Evolutionary conservation across 176 grass and related monocot genomes (phyloP), one percentile per base, ranked within the genome.

Genomic region (Dactylis glomerata): DNA sequence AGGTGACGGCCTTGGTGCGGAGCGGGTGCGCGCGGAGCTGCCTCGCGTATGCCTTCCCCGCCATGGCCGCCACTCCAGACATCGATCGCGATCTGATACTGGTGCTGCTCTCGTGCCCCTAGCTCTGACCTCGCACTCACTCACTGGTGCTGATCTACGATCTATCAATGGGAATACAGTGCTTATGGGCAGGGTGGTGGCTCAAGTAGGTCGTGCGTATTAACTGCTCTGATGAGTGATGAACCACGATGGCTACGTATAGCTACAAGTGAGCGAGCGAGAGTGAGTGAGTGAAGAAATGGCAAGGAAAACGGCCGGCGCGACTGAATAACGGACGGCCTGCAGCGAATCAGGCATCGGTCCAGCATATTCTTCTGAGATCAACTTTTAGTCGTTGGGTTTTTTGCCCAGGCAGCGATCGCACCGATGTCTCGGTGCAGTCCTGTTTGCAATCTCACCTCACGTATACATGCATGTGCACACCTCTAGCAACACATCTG

Each of bases 1-100:
- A 92, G 7, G 92, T 88, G 62, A 94, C 83, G 40, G 92, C 92
- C 89, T 96, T 96, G 79, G 94, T 96, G 86, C 84, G 88, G 41
- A 96, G 91, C 52, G 94, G 94, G 79, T 91, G 86, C 31, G 44
- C 62, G 17, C 64, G 84, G 68, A 96, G 91, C 83, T 91, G 94
- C 61, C 62, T 51, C 77, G 91, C 90, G 88, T 96, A 96, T 57
- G 90, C 88, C 67, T 88, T 65, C 81, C 84, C 92, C 28, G 73
- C 84, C 61, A 77, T 90, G 19, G 88, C 78, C 88, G 87, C 91
- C 85, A 92, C 83, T 46, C 92, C 93, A 69, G 93, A 92, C 93
- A 96, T 94, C n/a, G 37, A 22, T n/a, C 51, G 19, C 51, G 67
- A 14, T 70, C 67, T 70, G 67, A 41, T 70, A 36, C 10, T 34